A percentile compares a stretch with the other conserved stretches of the same genome.
phyloP scores from a whole-genome alignment of 176 grass and related monocot genomes.

The Oryza nivara region DNA sequence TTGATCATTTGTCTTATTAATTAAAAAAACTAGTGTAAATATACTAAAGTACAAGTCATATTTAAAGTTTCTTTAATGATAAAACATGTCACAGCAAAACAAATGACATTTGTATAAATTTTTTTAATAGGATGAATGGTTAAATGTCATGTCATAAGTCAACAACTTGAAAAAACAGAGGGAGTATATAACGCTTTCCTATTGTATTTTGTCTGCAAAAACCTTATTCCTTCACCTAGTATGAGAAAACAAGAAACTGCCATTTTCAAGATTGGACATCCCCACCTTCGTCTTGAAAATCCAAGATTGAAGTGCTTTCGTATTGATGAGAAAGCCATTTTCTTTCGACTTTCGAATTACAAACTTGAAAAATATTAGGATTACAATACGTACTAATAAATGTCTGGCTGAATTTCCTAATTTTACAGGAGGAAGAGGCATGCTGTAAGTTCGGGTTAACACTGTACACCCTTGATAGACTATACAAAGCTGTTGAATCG shows the following conservation, averaged over 20 bases:
- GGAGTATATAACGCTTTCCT: background rate
- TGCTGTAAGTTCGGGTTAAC: conserved; percentile 68
- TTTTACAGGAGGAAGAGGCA: conserved; percentile 75
- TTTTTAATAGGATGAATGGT: no score
- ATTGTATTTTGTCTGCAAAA: background rate
- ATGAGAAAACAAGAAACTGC: background rate
- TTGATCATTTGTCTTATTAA: no score
- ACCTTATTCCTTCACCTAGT: conserved; percentile 13
- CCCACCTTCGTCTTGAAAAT: background rate
- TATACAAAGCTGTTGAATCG: conserved; percentile 82
- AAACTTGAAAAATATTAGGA: background rate
- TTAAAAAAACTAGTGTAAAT: no score
- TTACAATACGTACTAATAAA: background rate
- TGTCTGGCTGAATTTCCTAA: conserved; percentile 28
- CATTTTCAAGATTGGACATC: background rate
- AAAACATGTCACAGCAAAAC: no score
- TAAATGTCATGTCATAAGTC: no score
- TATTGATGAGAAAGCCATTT: background rate
- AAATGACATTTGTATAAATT: no score
- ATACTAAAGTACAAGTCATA: no score
- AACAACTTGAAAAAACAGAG: background rate
- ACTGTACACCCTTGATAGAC: conserved; percentile 77
- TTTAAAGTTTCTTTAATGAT: no score
- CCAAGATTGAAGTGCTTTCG: background rate
- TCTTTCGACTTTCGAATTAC: background rate